These are phyloP conservation scores for Termitomyces sp. DNA, from an alignment of 1,284 basidiomycete species.

Conservation along the genomic window DNA sequence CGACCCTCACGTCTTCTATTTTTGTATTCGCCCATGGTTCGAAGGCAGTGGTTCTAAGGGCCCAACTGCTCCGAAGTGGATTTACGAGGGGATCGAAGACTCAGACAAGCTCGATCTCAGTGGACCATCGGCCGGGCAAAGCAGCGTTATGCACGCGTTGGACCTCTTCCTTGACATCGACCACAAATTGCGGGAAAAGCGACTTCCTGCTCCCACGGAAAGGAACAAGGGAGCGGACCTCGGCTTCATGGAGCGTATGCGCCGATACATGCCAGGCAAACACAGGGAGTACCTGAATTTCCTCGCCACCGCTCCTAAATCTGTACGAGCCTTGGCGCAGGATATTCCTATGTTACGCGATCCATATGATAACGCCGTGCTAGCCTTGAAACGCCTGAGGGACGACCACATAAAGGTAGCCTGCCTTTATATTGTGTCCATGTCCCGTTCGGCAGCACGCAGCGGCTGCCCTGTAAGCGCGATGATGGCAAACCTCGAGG, in stretches of 20 bases:
- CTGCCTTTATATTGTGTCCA: conserved; percentile 78
- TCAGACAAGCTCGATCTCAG: conserved; percentile 59
- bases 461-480: conserved; percentile 47
- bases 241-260: conserved; percentile 80
- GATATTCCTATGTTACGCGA: conserved; percentile 52
- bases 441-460: conserved; percentile 51
- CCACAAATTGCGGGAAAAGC: conserved; percentile 71
- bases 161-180: conserved; percentile 83
- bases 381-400: conserved; percentile 75
- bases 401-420: conserved; percentile 89
- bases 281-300: conserved; percentile 64
- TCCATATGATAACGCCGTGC: conserved; percentile 77
- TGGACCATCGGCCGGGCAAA: conserved; percentile 94
- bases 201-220: conserved; percentile 65
- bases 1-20: conserved; percentile 89
- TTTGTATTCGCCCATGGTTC: conserved; percentile 91
- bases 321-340: conserved; percentile 56
- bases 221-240: conserved; percentile 58
- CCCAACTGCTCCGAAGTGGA: conserved; percentile 60
- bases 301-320: conserved; percentile 42
- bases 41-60: conserved; percentile 73
- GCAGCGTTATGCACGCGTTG: conserved; percentile 80
- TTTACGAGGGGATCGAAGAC: conserved; percentile 75
- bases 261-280: conserved; percentile 76
- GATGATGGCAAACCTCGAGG: conserved; percentile 50